Percentiles rank a stretch among this genome's conserved stretches.
phyloP scores from a whole-genome alignment of 148 eudicot genomes.

The Chenopodium quinoa region DNA sequence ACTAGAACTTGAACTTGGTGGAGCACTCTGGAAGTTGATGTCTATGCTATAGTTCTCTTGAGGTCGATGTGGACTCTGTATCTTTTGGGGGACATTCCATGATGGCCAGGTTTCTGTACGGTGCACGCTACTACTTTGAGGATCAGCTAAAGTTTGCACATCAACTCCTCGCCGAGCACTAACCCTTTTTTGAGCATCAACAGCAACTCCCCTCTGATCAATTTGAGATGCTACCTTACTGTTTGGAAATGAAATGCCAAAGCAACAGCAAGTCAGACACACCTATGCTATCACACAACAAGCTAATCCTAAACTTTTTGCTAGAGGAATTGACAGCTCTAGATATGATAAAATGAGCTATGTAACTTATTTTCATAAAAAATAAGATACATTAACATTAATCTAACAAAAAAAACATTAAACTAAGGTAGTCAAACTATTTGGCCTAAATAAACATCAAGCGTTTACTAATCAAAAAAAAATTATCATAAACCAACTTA shows the following conservation, averaged over 20 bases:
- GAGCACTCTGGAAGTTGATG: slow-evolving; percentile 50
- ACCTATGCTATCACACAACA: neutral
- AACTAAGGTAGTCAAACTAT: neutral
- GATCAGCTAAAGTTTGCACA: slow-evolving; percentile 24
- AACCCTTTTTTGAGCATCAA: slow-evolving; percentile 35
- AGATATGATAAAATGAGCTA: neutral
- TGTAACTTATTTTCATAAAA: neutral
- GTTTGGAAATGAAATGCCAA: neutral
- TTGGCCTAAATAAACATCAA: neutral
- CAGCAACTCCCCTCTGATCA: slow-evolving; percentile 7
- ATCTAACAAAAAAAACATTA: neutral
- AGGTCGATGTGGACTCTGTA: slow-evolving; percentile 15
- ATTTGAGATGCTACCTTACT: slow-evolving; percentile 30
- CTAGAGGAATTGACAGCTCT: neutral
- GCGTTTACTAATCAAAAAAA: too few species aligned
- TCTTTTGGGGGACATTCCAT: slow-evolving; percentile 29
- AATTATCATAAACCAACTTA: too few species aligned
- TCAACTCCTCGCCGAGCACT: slow-evolving; percentile 29
- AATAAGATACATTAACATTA: neutral
- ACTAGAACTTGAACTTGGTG: slow-evolving; percentile 54
- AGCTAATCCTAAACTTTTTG: neutral
- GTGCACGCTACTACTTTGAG: slow-evolving; percentile 25
- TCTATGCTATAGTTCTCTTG: slow-evolving; percentile 32
- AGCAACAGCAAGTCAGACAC: slow-evolving; percentile 6
- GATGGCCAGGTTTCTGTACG: slow-evolving; percentile 38